Evolutionary conservation across 352 stramenopile species (phyloP).

Genomic region (Plasmopara halstedii): DNA sequence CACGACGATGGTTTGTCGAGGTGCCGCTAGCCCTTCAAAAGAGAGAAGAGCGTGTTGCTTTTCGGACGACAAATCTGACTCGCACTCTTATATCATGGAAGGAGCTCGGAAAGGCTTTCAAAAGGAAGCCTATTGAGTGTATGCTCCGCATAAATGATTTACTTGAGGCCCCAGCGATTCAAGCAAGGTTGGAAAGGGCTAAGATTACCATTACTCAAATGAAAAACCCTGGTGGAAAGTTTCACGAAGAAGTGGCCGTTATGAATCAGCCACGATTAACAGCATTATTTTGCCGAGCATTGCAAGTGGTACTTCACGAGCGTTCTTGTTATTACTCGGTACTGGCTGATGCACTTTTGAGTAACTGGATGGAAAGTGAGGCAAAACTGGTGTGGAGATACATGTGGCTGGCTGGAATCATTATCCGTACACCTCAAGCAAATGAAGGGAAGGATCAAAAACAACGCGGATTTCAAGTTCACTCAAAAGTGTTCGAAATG

Average conservation of each 20-base stretch:
- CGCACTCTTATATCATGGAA: slow-evolving; percentile 73
- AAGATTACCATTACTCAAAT: slow-evolving; percentile 52
- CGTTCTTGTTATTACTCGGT: slow-evolving; percentile 60
- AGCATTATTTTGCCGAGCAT: slow-evolving; percentile 51
- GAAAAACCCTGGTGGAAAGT: slow-evolving; percentile 63
- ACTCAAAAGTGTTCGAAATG: slow-evolving; percentile 65
- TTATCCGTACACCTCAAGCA: slow-evolving; percentile 42
- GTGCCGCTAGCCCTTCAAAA: slow-evolving; percentile 61
- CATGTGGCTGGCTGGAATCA: slow-evolving; percentile 69
- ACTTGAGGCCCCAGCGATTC: slow-evolving; percentile 46
- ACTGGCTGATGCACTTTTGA: slow-evolving; percentile 68
- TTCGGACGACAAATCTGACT: slow-evolving; percentile 45
- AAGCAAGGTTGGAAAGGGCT: slow-evolving; percentile 47
- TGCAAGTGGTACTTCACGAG: slow-evolving; percentile 80
- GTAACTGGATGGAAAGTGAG: slow-evolving; percentile 59
- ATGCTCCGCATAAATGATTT: slow-evolving; percentile 65
- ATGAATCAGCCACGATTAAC: slow-evolving; percentile 50
- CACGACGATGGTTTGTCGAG: slow-evolving; percentile 71
- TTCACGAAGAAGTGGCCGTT: slow-evolving; percentile 62
- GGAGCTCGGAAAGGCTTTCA: slow-evolving; percentile 39
- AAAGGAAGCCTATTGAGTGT: slow-evolving; percentile 60
- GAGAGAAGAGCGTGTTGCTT: slow-evolving; percentile 54
- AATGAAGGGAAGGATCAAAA: slow-evolving; percentile 47
- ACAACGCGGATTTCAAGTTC: slow-evolving; percentile 62
- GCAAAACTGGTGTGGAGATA: slow-evolving; percentile 83